Evolutionary conservation across 495 filamentous ascomycete species (phyloP).

Genomic region (Copromyces sp.): DNA sequence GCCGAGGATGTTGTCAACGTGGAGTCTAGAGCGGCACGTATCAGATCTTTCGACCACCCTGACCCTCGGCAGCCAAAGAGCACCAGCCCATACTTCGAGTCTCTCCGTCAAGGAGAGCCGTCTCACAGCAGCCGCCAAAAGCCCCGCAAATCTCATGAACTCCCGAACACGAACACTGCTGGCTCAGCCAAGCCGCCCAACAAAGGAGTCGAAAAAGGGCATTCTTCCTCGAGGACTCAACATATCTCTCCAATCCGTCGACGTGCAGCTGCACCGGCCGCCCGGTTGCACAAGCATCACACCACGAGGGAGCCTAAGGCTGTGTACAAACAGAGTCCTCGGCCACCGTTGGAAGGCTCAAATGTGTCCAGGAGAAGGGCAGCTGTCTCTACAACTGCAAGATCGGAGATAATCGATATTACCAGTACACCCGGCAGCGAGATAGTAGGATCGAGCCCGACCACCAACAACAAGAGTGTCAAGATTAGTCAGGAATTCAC

Average conservation of each 20-base stretch:
- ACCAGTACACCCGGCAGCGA: neutral
- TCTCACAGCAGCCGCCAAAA: neutral
- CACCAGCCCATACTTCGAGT: neutral
- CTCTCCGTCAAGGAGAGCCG: neutral
- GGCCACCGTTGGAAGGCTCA: slow-evolving; percentile 1
- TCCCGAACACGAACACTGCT: neutral
- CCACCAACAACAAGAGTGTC: slow-evolving; percentile 1
- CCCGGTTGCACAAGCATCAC: neutral
- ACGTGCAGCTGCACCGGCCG: neutral
- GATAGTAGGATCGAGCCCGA: slow-evolving; percentile 4
- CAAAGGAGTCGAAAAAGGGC: neutral
- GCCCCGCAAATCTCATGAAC: neutral
- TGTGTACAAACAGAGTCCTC: neutral
- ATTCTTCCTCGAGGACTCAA: neutral
- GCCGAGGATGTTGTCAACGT: neutral
- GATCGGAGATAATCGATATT: slow-evolving; percentile 2
- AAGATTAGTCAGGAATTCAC: slow-evolving; percentile 16
- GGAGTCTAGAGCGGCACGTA: neutral
- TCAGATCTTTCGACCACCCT: neutral
- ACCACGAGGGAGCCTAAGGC: neutral
- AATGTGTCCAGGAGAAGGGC: neutral
- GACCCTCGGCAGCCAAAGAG: neutral
- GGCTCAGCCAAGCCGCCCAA: neutral
- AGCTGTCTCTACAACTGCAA: neutral
- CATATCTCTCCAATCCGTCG: neutral